Conservation (phyloP, 106 monocot genomes). For the Chionographis japonica region DNA sequence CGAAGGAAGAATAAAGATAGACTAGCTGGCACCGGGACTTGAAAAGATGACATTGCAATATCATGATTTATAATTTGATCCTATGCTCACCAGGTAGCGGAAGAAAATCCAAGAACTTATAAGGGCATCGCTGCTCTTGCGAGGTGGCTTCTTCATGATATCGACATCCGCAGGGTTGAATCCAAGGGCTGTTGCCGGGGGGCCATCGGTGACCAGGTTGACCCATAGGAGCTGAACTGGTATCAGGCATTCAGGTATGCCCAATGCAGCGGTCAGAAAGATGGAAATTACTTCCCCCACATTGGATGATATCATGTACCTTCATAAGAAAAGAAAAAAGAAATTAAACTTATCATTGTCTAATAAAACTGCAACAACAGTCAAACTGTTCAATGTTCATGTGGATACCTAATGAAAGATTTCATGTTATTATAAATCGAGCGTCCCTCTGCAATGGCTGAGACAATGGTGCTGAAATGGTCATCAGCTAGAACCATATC, state of each 20-base stretch:
- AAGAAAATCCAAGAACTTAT: constrained; percentile 83
- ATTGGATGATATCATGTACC: constrained; percentile 94
- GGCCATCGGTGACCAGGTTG: constrained; percentile 83
- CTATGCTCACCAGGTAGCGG: constrained; percentile 61
- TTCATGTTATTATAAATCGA: constrained; percentile 87
- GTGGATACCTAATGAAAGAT: constrained; percentile 71
- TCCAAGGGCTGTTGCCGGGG: constrained; percentile 82
- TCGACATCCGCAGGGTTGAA: constrained; percentile 74
- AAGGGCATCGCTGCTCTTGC: constrained; percentile 59
- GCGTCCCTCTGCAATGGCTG: constrained; percentile 59
- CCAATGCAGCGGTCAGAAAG: constrained; percentile 72
- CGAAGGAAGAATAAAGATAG: no score
- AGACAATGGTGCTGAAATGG: constrained; percentile 62
- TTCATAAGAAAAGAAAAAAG: constrained; percentile 17
- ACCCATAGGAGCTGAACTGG: constrained; percentile 92
- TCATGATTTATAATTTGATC: no score
- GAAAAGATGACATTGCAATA: no score
- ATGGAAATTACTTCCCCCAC: constrained; percentile 82
- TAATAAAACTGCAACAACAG: neutral
- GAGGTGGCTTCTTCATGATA: constrained; percentile 75
- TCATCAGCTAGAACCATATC: constrained; percentile 64
- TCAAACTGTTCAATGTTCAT: neutral
- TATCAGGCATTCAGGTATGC: constrained; percentile 84
- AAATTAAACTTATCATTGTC: no score
- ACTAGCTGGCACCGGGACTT: no score